Conservation (phyloP, 2,329 filamentous ascomycete genomes). For the Passalora sequoiae region DNA sequence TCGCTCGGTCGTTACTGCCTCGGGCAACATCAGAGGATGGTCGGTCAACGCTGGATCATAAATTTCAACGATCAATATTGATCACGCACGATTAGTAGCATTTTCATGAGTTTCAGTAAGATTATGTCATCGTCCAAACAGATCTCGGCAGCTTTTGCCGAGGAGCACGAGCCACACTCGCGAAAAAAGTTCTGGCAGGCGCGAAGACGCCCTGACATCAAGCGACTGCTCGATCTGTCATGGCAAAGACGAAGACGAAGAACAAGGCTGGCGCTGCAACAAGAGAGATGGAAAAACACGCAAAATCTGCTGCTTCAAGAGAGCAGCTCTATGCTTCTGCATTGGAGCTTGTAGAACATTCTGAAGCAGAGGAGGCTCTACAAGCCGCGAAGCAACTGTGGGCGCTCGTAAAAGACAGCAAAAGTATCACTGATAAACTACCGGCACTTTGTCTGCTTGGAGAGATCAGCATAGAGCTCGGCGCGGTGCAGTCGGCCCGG, state of each 20-base stretch:
- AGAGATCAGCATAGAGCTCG: slow-evolving; percentile 75
- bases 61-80: too few species aligned
- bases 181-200: too few species aligned
- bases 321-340: slow-evolving; percentile 55
- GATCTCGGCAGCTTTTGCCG: too few species aligned
- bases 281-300: too few species aligned
- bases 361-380: slow-evolving; percentile 54
- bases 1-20: neutral
- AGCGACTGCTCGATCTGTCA: too few species aligned
- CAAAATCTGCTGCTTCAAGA: too few species aligned
- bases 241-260: slow-evolving; percentile 30
- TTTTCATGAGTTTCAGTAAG: too few species aligned
- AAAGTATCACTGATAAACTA: slow-evolving; percentile 42
- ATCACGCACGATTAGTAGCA: too few species aligned
- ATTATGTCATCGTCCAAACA: too few species aligned
- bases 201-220: too few species aligned
- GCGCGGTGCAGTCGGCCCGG: slow-evolving; percentile 71
- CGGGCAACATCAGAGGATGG: neutral
- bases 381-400: slow-evolving; percentile 51
- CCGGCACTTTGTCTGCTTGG: slow-evolving; percentile 70
- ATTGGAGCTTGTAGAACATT: slow-evolving; percentile 53
- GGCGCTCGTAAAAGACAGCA: slow-evolving; percentile 39
- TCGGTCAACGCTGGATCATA: too few species aligned
- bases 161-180: too few species aligned
- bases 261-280: slow-evolving; percentile 43